phyloP scores from a whole-genome alignment of 176 grass and related monocot species.

The Hsuehochloa calcarea region DNA sequence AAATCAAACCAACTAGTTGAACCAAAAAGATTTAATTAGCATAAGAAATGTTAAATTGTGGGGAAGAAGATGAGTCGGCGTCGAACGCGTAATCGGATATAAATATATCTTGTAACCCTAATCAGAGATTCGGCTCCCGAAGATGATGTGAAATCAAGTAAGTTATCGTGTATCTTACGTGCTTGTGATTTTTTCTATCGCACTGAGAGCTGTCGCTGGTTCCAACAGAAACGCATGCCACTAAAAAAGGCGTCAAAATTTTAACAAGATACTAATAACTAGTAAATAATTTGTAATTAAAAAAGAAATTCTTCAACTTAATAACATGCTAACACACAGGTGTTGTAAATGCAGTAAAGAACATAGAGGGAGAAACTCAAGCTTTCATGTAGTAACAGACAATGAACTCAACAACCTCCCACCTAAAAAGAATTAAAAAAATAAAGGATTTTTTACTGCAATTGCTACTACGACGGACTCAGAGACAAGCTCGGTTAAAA shows the following conservation, averaged over 20 bases:
- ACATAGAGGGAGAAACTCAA: not conserved
- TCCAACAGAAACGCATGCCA: too few relatives aligned
- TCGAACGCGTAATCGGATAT: too few relatives aligned
- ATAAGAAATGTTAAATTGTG: not conserved
- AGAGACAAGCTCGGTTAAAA: not conserved
- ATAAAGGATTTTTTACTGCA: not conserved
- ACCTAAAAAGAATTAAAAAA: not conserved
- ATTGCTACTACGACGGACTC: not conserved
- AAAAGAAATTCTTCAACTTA: not conserved
- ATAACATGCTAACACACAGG: not conserved
- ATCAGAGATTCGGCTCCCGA: too few relatives aligned
- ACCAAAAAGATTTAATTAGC: not conserved
- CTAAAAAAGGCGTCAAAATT: too few relatives aligned
- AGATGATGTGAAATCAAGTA: too few relatives aligned
- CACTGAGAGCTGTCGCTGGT: too few relatives aligned
- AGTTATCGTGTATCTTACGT: too few relatives aligned
- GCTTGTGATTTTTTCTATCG: too few relatives aligned
- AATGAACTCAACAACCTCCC: not conserved
- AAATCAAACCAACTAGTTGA: not conserved
- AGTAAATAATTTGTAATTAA: not conserved
- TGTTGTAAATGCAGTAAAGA: too few relatives aligned
- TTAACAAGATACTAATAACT: too few relatives aligned
- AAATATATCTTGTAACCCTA: too few relatives aligned
- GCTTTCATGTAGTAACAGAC: not conserved
- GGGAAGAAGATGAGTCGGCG: too few relatives aligned